phyloP scores from a whole-genome alignment of 2,329 filamentous ascomycete genomes.

The Aureobasidium sp. region DNA sequence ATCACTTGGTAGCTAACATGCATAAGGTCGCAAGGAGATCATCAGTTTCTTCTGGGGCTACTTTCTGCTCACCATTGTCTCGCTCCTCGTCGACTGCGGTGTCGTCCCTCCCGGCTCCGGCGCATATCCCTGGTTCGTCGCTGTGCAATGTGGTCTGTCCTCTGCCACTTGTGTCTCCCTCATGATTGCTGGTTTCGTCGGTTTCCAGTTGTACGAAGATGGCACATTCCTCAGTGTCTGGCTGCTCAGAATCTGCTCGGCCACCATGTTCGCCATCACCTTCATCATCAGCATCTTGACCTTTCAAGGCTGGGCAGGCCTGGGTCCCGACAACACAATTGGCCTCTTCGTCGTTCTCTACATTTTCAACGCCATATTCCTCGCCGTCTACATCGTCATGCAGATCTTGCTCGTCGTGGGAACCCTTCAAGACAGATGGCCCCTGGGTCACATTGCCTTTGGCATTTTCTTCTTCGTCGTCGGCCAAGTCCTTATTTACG shows the following conservation, averaged over 20 bases:
- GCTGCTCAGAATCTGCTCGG: slow-evolving; percentile 74
- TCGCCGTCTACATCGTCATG: slow-evolving; percentile 78
- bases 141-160: slow-evolving; percentile 74
- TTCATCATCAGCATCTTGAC: slow-evolving; percentile 85
- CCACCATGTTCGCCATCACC: slow-evolving; percentile 75
- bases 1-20: background rate
- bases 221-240: slow-evolving; percentile 89
- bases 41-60: slow-evolving; percentile 97
- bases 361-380: slow-evolving; percentile 78
- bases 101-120: slow-evolving; percentile 76
- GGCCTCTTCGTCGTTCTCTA: slow-evolving; percentile 90
- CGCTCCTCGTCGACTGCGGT: slow-evolving; percentile 84
- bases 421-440: slow-evolving; percentile 93
- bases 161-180: slow-evolving; percentile 84
- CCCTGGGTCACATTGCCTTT: slow-evolving; percentile 83
- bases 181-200: slow-evolving; percentile 95
- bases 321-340: slow-evolving; percentile 77
- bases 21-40: slow-evolving; percentile 58
- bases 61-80: slow-evolving; percentile 80
- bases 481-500: slow-evolving; percentile 89
- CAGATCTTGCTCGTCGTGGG: slow-evolving; percentile 83
- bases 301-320: slow-evolving; percentile 84
- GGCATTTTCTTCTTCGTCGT: slow-evolving; percentile 86
- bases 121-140: slow-evolving; percentile 85
- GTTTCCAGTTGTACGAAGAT: slow-evolving; percentile 97